Conservation (phyloP, 2,329 filamentous ascomycete species). For the Sclerotinia trifoliorum region DNA sequence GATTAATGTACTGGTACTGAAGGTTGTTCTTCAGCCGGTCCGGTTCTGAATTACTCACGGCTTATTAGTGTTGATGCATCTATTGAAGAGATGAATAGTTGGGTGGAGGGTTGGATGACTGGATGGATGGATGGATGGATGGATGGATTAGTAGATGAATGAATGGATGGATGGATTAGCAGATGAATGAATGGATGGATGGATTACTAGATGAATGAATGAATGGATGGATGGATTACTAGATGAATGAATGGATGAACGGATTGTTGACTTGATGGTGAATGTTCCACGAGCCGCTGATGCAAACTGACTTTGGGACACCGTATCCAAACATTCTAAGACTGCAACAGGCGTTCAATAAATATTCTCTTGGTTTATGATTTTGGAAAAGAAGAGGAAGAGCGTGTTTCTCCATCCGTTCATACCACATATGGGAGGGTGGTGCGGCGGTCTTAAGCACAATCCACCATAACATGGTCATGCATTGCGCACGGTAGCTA, state of each 20-base stretch:
- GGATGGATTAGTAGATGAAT: too few species aligned
- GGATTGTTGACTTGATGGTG: not conserved
- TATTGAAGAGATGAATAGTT: not conserved
- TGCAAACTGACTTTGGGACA: not conserved
- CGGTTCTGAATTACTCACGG: conserved; percentile 4
- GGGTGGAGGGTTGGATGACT: not conserved
- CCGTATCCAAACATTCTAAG: not conserved
- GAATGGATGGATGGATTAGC: not conserved
- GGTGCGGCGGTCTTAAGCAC: conserved; percentile 14
- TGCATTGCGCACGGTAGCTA: conserved; percentile 14
- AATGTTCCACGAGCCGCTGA: conserved; percentile 5
- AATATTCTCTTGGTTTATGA: not conserved
- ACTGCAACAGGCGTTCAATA: not conserved
- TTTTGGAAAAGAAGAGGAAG: not conserved
- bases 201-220: not conserved
- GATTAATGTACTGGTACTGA: conserved; percentile 9
- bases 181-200: not conserved
- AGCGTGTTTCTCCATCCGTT: not conserved
- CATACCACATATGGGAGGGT: not conserved
- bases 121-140: not conserved
- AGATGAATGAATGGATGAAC: not conserved
- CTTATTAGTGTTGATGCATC: not conserved
- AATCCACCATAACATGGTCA: conserved; percentile 6
- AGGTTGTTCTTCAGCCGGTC: conserved; percentile 17
- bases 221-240: not conserved